These are phyloP conservation scores for Tricholoma saponaceum DNA, from an alignment of 768 basidiomycete species.

Conservation along the genomic window DNA sequence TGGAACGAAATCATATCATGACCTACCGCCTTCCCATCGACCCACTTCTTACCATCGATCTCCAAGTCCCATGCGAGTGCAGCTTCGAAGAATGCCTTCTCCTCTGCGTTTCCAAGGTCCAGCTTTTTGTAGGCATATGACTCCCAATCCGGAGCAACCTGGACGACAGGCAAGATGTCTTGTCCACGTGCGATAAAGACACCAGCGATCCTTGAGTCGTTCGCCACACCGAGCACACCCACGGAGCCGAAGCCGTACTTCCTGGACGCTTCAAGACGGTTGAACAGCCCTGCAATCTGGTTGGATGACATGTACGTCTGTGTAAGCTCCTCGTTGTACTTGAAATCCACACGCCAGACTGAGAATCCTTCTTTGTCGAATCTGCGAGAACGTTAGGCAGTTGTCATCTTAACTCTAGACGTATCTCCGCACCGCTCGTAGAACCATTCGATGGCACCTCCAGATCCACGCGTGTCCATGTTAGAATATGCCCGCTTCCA, in stretches of 20 bases:
- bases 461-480: constrained; percentile 87
- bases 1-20: neutral
- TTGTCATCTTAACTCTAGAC: neutral
- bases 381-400: constrained; percentile 35
- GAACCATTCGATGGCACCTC: constrained; percentile 91
- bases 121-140: constrained; percentile 78
- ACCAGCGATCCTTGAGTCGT: constrained; percentile 80
- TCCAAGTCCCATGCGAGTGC: constrained; percentile 66
- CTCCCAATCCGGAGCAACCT: constrained; percentile 89
- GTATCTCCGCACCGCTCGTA: constrained; percentile 72
- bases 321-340: constrained; percentile 91
- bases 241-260: constrained; percentile 95
- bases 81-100: constrained; percentile 90
- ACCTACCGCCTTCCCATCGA: constrained; percentile 72
- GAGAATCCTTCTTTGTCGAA: constrained; percentile 89
- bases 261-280: constrained; percentile 94
- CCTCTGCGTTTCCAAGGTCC: constrained; percentile 64
- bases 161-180: constrained; percentile 64
- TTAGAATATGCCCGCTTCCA: constrained; percentile 99
- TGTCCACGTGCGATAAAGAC: constrained; percentile 80
- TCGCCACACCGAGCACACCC: constrained; percentile 81
- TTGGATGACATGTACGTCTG: constrained; percentile 93
- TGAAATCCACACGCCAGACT: constrained; percentile 90
- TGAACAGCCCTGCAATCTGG: constrained; percentile 94
- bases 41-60: constrained; percentile 73